Percentiles rank a stretch among this genome's conserved stretches.
Evolutionary conservation across 257 asterid genomes (phyloP).

Genomic region (Primulina huaijiensis): DNA sequence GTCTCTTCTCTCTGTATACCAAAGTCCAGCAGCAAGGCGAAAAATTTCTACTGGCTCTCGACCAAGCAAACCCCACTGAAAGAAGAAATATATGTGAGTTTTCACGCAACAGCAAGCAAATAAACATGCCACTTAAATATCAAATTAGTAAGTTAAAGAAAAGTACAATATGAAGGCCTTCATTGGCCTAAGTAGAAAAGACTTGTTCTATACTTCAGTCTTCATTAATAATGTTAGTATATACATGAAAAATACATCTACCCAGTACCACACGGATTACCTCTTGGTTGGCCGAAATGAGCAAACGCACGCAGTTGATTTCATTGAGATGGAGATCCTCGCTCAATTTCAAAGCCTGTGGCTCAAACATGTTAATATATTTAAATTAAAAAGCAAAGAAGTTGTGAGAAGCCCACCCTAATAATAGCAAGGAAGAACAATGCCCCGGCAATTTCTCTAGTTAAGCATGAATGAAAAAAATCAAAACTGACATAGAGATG

Average conservation of each 20-base stretch:
- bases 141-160: constrained; percentile 17
- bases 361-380: constrained; percentile 27
- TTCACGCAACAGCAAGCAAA: constrained; percentile 18
- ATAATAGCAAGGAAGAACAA: background rate
- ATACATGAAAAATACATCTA: background rate
- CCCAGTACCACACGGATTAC: constrained; percentile 34
- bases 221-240: background rate
- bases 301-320: constrained; percentile 79
- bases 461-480: background rate
- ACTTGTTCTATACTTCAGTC: constrained; percentile 3
- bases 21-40: constrained; percentile 89
- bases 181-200: constrained; percentile 15
- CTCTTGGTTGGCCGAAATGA: constrained; percentile 88
- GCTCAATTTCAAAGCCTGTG: constrained; percentile 82
- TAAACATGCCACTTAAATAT: constrained; percentile 4
- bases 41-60: constrained; percentile 80
- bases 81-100: constrained; percentile 14
- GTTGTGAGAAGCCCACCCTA: background rate
- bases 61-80: constrained; percentile 84
- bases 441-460: background rate
- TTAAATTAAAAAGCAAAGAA: constrained; percentile 25
- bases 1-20: constrained; percentile 96
- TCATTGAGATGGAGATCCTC: constrained; percentile 96
- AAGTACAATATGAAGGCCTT: background rate
- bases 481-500: background rate